Evolutionary conservation across 495 filamentous ascomycete species (phyloP).

Genomic region (Penicillium antarcticum): DNA sequence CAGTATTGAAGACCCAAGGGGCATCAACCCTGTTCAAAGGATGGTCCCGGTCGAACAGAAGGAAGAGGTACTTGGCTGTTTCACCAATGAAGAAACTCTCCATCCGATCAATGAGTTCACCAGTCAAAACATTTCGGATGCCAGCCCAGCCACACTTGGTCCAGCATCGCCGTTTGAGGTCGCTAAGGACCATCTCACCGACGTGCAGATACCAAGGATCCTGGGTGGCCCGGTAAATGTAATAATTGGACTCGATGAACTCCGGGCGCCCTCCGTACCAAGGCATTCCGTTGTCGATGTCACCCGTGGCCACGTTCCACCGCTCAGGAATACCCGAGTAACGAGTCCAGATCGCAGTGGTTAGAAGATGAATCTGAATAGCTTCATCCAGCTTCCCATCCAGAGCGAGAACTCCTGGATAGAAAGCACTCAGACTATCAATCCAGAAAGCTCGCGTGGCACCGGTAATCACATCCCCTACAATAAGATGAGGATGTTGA

Average conservation of each 20-base stretch:
- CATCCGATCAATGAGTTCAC: conserved; percentile 92
- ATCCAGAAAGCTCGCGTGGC: conserved; percentile 84
- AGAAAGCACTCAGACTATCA: conserved; percentile 92
- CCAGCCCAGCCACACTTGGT: conserved; percentile 93
- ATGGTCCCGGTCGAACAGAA: conserved; percentile 82
- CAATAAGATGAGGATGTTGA: conserved; percentile 87
- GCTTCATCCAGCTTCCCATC: conserved; percentile 90
- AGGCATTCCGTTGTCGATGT: conserved; percentile 78
- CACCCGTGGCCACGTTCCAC: conserved; percentile 83
- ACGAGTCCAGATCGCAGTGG: conserved; percentile 89
- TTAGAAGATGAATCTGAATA: conserved; percentile 79
- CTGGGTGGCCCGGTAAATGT: conserved; percentile 86
- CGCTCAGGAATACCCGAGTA: conserved; percentile 90
- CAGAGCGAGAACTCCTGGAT: conserved; percentile 83
- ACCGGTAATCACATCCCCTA: conserved; percentile 84
- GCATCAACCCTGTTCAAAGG: conserved; percentile 84
- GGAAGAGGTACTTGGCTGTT: conserved; percentile 89
- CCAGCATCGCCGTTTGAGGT: conserved; percentile 88
- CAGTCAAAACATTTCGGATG: conserved; percentile 85
- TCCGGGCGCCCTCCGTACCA: conserved; percentile 97
- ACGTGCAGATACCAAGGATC: conserved; percentile 97
- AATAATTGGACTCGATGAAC: conserved; percentile 93
- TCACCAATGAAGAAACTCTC: conserved; percentile 98
- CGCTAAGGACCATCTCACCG: conserved; percentile 89
- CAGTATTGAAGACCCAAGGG: conserved; percentile 89